Evolutionary conservation across 2,329 filamentous ascomycete genomes (phyloP).

Genomic region (Pseudocercospora pini-densiflorae): DNA sequence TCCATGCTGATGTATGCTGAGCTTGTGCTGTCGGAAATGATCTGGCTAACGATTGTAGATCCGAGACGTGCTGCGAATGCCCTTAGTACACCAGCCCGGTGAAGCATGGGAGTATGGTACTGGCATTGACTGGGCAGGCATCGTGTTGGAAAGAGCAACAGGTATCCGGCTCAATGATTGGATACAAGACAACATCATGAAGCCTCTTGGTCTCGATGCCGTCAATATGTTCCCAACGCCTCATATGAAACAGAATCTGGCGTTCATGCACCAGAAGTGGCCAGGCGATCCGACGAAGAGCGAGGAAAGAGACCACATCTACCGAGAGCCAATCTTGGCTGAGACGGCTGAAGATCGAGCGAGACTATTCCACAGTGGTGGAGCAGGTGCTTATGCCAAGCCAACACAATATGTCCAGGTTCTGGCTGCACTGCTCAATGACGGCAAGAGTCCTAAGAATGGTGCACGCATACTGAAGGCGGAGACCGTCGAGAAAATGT

Average conservation of each 20-base stretch:
- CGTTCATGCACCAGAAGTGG: conserved; percentile 60
- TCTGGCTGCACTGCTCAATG: conserved; percentile 65
- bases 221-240: conserved; percentile 62
- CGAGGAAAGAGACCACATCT: conserved; percentile 55
- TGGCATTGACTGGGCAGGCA: conserved; percentile 56
- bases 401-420: conserved; percentile 67
- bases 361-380: conserved; percentile 61
- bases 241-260: conserved; percentile 60
- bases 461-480: conserved; percentile 59
- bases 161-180: conserved; percentile 51
- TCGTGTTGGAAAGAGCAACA: conserved; percentile 52
- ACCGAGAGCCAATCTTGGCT: conserved; percentile 52
- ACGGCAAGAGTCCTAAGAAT: conserved; percentile 64
- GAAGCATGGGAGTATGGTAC: conserved; percentile 62
- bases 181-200: conserved; percentile 52
- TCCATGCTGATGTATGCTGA: conserved; percentile 54
- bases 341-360: conserved; percentile 50
- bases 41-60: conserved; percentile 11
- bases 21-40: background rate
- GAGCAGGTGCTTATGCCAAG: conserved; percentile 63
- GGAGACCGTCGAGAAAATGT: conserved; percentile 66
- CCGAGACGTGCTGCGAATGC: conserved; percentile 53
- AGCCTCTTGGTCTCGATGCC: conserved; percentile 53
- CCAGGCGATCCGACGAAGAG: conserved; percentile 37
- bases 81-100: conserved; percentile 68